Conservation (phyloP, 2,329 filamentous ascomycete genomes). For the Phoma sp. region DNA sequence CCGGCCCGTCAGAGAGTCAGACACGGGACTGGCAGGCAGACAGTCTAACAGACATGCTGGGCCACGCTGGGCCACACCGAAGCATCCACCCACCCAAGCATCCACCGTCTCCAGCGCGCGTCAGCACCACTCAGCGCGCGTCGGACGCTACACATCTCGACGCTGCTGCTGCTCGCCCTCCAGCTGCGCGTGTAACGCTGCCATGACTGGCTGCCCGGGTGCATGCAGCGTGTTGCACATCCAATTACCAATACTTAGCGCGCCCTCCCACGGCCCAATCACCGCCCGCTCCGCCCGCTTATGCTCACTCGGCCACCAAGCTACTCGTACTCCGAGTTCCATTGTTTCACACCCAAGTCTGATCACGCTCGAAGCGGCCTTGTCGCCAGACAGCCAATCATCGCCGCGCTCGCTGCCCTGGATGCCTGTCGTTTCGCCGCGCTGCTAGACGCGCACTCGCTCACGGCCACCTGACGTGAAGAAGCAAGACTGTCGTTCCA, state of each 20-base stretch:
- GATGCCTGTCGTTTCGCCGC: slow-evolving; percentile 16
- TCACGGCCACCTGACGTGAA: slow-evolving; percentile 11
- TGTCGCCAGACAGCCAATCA: slow-evolving; percentile 16
- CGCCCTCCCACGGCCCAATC: slow-evolving; percentile 41
- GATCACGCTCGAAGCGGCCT: slow-evolving; percentile 34
- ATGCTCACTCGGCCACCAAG: slow-evolving; percentile 20
- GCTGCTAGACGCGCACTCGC: slow-evolving; percentile 1
- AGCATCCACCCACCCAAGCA: not conserved
- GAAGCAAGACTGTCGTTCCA: slow-evolving; percentile 2
- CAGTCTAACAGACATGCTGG: no score
- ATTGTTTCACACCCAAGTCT: slow-evolving; percentile 44
- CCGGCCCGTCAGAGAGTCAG: slow-evolving; percentile 9
- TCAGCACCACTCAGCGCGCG: slow-evolving; percentile 22
- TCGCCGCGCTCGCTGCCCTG: slow-evolving; percentile 10
- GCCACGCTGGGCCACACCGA: not conserved
- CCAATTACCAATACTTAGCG: slow-evolving; percentile 39
- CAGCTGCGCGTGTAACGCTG: slow-evolving; percentile 21
- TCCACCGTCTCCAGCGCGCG: not conserved
- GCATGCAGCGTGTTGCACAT: slow-evolving; percentile 25
- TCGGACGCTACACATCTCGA: slow-evolving; percentile 2
- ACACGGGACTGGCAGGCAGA: not conserved
- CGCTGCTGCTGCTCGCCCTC: slow-evolving; percentile 5
- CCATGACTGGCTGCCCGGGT: slow-evolving; percentile 10
- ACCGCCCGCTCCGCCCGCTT: slow-evolving; percentile 12
- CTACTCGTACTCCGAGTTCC: slow-evolving; percentile 19